phyloP scores from a whole-genome alignment of 805 yeast genomes.

The Metschnikowia shivogae region DNA sequence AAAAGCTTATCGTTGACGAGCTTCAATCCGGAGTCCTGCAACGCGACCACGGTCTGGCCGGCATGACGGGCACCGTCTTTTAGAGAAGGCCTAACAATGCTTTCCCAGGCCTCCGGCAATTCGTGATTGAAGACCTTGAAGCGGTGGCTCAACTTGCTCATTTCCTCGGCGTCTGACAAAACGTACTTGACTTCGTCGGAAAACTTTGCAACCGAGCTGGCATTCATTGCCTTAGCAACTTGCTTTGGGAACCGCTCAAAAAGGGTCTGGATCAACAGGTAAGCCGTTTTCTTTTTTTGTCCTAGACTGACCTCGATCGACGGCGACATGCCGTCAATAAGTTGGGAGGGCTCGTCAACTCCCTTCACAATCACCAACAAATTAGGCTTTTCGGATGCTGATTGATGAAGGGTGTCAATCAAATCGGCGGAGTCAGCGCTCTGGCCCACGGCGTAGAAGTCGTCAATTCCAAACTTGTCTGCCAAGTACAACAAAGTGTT shows the following conservation, averaged over 20 bases:
- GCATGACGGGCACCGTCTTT: conserved; percentile 8
- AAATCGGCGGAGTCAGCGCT: conserved; percentile 29
- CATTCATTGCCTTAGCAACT: conserved; percentile 10
- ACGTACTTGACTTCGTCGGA: conserved; percentile 26
- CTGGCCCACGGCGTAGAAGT: conserved; percentile 26
- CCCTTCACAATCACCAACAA: conserved; percentile 42
- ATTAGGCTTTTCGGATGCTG: conserved; percentile 20
- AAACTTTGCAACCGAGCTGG: conserved; percentile 15
- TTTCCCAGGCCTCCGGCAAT: conserved; percentile 35
- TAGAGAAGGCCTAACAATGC: conserved; percentile 17
- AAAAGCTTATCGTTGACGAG: conserved; percentile 44
- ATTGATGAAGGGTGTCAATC: conserved; percentile 18
- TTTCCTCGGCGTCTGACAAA: conserved; percentile 5
- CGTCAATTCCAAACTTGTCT: conserved; percentile 41
- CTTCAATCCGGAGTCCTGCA: conserved; percentile 25
- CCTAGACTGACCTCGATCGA: conserved; percentile 19
- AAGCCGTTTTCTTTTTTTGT: conserved; percentile 8
- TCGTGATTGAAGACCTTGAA: conserved; percentile 28
- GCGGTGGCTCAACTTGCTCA: conserved; percentile 13
- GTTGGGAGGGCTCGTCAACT: conserved; percentile 30
- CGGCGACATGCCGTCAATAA: conserved; percentile 22
- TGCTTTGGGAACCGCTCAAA: conserved; percentile 21
- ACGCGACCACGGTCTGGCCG: conserved; percentile 7
- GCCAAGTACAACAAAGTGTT: conserved; percentile 43
- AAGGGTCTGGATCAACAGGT: conserved; percentile 12